These are phyloP conservation scores for Liquidambar formosana DNA, from an alignment of 164 flowering plant species.

Conservation along the genomic window DNA sequence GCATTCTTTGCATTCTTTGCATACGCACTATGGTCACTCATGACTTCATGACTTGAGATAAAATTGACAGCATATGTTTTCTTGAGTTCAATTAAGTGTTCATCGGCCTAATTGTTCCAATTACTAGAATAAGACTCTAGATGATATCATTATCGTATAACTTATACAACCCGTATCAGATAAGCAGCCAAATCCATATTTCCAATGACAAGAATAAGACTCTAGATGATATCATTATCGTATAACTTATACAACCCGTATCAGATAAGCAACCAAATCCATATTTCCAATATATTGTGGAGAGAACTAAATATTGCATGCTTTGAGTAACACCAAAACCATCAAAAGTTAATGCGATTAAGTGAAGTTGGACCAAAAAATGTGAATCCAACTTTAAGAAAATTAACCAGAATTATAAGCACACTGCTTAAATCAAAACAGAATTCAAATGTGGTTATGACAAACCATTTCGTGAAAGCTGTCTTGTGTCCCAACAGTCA, in stretches of 20 bases:
- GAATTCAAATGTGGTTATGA: neutral
- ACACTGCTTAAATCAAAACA: neutral
- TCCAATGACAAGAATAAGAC: too few relatives aligned
- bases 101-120: too few relatives aligned
- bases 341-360: neutral
- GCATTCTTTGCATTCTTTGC: too few relatives aligned
- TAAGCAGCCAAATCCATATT: neutral
- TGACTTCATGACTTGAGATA: too few relatives aligned
- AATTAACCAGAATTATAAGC: neutral
- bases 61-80: too few relatives aligned
- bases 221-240: too few relatives aligned
- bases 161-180: neutral
- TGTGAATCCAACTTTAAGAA: neutral
- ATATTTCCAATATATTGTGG: neutral
- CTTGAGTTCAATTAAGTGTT: too few relatives aligned
- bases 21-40: too few relatives aligned
- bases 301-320: neutral
- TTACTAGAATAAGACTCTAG: too few relatives aligned
- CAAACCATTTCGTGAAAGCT: constrained; percentile 41
- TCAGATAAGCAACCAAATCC: neutral
- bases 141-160: too few relatives aligned
- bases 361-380: neutral
- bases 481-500: constrained; percentile 26
- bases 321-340: neutral
- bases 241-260: neutral